Conservation (phyloP, 2,329 filamentous ascomycete genomes). For the Lojkania enalia region DNA sequence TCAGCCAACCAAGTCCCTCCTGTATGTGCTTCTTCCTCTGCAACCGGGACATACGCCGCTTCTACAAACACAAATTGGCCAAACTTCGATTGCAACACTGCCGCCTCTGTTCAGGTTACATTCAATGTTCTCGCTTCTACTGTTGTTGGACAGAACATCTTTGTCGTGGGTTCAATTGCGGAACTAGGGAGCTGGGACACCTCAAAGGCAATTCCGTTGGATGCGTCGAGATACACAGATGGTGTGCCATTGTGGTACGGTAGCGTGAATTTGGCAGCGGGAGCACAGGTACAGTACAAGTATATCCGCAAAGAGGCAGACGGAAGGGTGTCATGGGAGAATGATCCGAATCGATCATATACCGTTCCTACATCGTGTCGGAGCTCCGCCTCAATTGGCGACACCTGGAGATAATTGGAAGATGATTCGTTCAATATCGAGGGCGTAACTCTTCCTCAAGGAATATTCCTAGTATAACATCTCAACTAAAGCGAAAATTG, state of each 20-base stretch:
- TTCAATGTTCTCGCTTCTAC: constrained; percentile 55
- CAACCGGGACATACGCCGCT: constrained; percentile 51
- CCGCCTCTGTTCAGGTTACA: constrained; percentile 38
- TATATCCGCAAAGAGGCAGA: constrained; percentile 52
- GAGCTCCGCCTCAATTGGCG: constrained; percentile 20
- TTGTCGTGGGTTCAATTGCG: constrained; percentile 48
- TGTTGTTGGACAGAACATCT: constrained; percentile 53
- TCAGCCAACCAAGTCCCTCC: constrained; percentile 54
- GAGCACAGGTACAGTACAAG: constrained; percentile 48
- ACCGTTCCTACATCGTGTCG: constrained; percentile 28
- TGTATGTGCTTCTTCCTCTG: constrained; percentile 50
- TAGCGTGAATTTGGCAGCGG: constrained; percentile 46
- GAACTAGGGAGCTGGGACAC: constrained; percentile 52
- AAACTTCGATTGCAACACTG: constrained; percentile 21
- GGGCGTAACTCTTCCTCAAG: no score
- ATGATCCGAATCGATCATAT: constrained; percentile 46
- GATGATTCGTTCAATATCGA: no score
- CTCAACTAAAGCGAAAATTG: no score
- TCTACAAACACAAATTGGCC: constrained; percentile 44
- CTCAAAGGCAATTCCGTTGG: constrained; percentile 43
- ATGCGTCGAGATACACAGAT: constrained; percentile 48
- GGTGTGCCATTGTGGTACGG: constrained; percentile 51
- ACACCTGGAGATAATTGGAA: constrained; percentile 30
- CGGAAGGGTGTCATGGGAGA: constrained; percentile 52
- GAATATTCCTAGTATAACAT: no score